These are phyloP conservation scores for Annona squamosa DNA, from an alignment of 164 flowering plant species.

Conservation along the genomic window DNA sequence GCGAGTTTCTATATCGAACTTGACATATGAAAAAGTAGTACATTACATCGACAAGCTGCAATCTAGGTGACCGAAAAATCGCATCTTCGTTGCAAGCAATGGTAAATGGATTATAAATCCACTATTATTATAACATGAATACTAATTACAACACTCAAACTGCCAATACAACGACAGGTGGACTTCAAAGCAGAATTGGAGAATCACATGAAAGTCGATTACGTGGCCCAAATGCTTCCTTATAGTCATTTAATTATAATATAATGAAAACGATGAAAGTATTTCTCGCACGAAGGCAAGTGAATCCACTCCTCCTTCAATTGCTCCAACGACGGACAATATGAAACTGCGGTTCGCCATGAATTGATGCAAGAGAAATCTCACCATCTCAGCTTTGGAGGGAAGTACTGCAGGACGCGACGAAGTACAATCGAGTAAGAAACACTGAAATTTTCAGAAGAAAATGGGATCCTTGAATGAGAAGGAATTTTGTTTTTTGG, in stretches of 20 bases:
- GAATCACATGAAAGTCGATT: not conserved
- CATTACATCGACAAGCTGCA: no score
- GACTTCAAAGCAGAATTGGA: not conserved
- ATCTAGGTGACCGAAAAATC: no score
- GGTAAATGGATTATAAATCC: not conserved
- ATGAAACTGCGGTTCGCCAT: not conserved
- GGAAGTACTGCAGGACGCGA: constrained; percentile 28
- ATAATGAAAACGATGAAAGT: not conserved
- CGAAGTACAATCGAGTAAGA: no score
- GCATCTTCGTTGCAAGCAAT: not conserved
- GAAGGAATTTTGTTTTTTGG: not conserved
- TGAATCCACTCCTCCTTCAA: not conserved
- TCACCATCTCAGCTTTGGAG: constrained; percentile 32
- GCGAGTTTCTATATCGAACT: no score
- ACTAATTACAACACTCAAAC: not conserved
- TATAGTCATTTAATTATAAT: not conserved
- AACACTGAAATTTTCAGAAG: not conserved
- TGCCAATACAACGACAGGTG: not conserved
- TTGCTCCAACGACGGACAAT: not conserved
- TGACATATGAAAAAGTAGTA: no score
- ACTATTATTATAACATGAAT: not conserved
- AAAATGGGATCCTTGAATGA: not conserved
- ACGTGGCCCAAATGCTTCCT: not conserved
- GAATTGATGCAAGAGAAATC: not conserved
- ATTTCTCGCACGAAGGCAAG: not conserved